Evolutionary conservation across 805 yeast species (phyloP).

Genomic region (Candida silvicultrix): DNA sequence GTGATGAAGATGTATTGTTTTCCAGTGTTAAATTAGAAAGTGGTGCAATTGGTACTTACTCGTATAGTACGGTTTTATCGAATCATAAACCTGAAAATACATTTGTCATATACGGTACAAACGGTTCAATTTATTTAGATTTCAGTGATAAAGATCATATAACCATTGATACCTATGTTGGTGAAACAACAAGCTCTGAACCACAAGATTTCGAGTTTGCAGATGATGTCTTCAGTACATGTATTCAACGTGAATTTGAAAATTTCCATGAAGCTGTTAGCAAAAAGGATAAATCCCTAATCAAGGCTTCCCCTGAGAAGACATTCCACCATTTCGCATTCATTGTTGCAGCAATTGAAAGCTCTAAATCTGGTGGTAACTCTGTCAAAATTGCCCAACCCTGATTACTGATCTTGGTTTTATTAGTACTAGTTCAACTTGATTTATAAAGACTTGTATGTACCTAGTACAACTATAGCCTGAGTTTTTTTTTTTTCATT

Average conservation of each 20-base stretch:
- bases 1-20: slow-evolving; percentile 70
- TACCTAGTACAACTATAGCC: no score
- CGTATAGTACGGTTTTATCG: slow-evolving; percentile 81
- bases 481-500: no score
- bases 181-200: slow-evolving; percentile 7
- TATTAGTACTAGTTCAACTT: no score
- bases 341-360: slow-evolving; percentile 72
- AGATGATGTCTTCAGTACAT: slow-evolving; percentile 37
- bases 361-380: slow-evolving; percentile 45
- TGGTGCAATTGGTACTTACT: slow-evolving; percentile 75
- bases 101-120: slow-evolving; percentile 66
- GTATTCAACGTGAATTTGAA: slow-evolving; percentile 52
- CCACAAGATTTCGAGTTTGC: slow-evolving; percentile 24
- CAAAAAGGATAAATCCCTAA: slow-evolving; percentile 45
- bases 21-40: slow-evolving; percentile 54
- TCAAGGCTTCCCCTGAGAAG: slow-evolving; percentile 53
- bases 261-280: slow-evolving; percentile 50
- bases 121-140: slow-evolving; percentile 64
- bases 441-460: no score
- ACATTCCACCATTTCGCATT: slow-evolving; percentile 89
- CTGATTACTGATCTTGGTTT: no score
- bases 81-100: slow-evolving; percentile 57
- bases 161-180: slow-evolving; percentile 26
- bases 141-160: slow-evolving; percentile 34
- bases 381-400: slow-evolving; percentile 34